These are phyloP conservation scores for Alternaria angustiovoidea DNA, from an alignment of 2,329 filamentous ascomycete genomes.

Conservation along the genomic window DNA sequence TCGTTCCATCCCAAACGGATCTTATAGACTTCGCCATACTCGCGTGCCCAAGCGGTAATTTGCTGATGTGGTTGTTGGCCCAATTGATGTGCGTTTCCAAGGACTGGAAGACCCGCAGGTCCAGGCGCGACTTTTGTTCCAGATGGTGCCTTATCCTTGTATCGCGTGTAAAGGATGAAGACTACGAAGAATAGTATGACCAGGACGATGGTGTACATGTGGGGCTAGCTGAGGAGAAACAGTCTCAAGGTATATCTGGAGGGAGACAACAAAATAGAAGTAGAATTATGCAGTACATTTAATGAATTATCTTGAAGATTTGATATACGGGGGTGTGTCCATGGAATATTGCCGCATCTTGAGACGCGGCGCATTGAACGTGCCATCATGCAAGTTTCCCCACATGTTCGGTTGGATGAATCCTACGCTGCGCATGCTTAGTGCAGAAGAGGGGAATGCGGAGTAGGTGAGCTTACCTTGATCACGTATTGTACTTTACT, in stretches of 20 bases:
- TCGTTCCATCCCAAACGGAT: conserved; percentile 56
- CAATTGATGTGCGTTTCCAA: conserved; percentile 44
- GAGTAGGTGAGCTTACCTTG: conserved; percentile 5
- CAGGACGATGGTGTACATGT: conserved; percentile 30
- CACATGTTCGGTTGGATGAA: conserved; percentile 20
- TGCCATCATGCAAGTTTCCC: conserved; percentile 13
- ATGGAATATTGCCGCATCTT: neutral
- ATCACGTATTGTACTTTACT: neutral
- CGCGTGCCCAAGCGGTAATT: conserved; percentile 48
- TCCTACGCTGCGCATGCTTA: neutral
- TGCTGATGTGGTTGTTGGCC: conserved; percentile 40
- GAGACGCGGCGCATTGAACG: conserved; percentile 3
- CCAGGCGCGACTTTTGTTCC: conserved; percentile 32
- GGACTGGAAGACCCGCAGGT: conserved; percentile 35
- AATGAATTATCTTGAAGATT: neutral
- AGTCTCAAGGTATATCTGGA: neutral
- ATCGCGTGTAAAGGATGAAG: conserved; percentile 22
- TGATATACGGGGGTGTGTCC: neutral
- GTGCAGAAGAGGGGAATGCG: conserved; percentile 21
- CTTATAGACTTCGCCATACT: conserved; percentile 58
- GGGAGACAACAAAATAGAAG: neutral
- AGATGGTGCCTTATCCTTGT: conserved; percentile 22
- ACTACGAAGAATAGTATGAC: conserved; percentile 19
- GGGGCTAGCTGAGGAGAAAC: conserved; percentile 9
- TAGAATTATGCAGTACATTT: neutral